These are phyloP conservation scores for Trifolium repens DNA, from an alignment of 306 rosid genomes.

Conservation along the genomic window DNA sequence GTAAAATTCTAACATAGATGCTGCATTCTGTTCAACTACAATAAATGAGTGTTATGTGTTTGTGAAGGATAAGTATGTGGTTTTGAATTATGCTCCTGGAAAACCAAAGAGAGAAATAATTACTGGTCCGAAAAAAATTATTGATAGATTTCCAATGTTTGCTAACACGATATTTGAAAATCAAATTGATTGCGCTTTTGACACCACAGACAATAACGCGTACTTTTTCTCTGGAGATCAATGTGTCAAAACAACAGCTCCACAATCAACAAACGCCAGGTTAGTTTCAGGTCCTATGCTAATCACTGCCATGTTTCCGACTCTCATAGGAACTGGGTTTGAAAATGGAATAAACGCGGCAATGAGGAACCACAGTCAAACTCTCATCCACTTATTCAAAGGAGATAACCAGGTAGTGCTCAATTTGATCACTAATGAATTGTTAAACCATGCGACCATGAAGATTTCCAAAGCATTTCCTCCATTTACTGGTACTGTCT, in stretches of 20 bases:
- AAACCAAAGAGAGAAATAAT: neutral
- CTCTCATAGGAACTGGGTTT: neutral
- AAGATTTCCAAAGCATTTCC: neutral
- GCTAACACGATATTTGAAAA: neutral
- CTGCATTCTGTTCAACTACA: neutral
- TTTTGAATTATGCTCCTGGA: neutral
- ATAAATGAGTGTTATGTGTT: neutral
- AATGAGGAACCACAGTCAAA: too few relatives aligned
- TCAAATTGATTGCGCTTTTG: neutral
- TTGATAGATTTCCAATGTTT: neutral
- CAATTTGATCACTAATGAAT: rapidly evolving
- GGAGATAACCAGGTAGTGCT: neutral
- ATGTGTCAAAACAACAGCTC: neutral
- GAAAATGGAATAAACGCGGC: too few relatives aligned
- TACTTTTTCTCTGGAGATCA: neutral
- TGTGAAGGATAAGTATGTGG: neutral
- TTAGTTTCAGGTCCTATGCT: neutral
- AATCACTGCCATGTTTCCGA: neutral
- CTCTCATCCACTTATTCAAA: too few relatives aligned
- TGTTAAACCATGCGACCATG: rapidly evolving
- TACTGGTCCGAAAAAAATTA: neutral
- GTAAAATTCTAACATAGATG: neutral
- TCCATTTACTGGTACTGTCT: neutral
- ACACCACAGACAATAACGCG: neutral
- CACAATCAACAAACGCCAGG: neutral